Conservation (phyloP, 768 basidiomycete genomes). For the Leccinum longicurvipes region DNA sequence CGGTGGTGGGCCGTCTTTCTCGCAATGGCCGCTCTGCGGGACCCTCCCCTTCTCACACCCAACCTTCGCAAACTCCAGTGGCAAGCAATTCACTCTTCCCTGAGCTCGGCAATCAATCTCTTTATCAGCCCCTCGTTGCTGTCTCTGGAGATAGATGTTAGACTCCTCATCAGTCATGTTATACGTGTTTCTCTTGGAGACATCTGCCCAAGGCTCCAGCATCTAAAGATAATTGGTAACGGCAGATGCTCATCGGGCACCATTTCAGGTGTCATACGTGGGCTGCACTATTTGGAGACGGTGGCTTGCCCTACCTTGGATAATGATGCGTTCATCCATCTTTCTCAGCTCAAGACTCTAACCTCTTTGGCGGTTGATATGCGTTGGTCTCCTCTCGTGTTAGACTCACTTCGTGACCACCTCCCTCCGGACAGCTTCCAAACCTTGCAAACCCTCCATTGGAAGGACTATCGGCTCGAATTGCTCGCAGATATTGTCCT, state of each 20-base stretch:
- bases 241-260: conserved; percentile 9
- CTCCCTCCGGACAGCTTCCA: conserved; percentile 11
- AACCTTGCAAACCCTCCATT: conserved; percentile 14
- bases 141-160: conserved; percentile 25
- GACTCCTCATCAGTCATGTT: conserved; percentile 8
- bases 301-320: conserved; percentile 20
- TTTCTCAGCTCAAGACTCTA: conserved; percentile 21
- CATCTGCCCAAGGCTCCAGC: conserved; percentile 14
- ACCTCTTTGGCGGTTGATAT: conserved; percentile 19
- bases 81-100: not conserved
- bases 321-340: conserved; percentile 21
- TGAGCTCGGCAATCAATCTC: conserved; percentile 14
- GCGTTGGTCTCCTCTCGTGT: conserved; percentile 20
- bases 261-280: conserved; percentile 15
- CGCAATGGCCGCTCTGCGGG: conserved; percentile 15
- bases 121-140: conserved; percentile 19
- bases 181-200: conserved; percentile 13
- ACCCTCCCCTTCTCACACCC: conserved; percentile 20
- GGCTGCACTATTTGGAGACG: conserved; percentile 12
- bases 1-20: conserved; percentile 6
- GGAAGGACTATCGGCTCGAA: conserved; percentile 22
- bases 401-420: conserved; percentile 12
- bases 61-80: conserved; percentile 22
- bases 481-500: conserved; percentile 18
- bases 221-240: conserved; percentile 23